These are phyloP conservation scores for Trametes sanguinea DNA, from an alignment of 768 basidiomycete genomes.

Conservation along the genomic window DNA sequence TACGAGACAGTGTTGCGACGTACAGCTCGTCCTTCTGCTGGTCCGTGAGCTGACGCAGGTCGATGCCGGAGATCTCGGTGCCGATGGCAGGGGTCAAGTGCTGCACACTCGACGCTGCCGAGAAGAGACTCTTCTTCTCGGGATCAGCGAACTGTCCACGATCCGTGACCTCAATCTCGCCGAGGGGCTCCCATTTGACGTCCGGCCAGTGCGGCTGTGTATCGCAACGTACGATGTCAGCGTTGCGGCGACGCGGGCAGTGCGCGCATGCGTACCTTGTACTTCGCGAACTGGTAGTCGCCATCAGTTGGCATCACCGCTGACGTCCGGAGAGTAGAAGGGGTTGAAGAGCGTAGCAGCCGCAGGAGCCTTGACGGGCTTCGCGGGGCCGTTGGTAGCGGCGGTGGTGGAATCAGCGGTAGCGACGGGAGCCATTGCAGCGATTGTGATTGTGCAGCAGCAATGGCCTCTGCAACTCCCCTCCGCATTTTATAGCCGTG, in stretches of 20 bases:
- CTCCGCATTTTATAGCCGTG: constrained; percentile 14
- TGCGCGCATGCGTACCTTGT: constrained; percentile 48
- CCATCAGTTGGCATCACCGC: constrained; percentile 49
- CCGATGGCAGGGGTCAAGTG: constrained; percentile 74
- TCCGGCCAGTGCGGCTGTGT: constrained; percentile 64
- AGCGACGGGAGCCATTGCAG: constrained; percentile 53
- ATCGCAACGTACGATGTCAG: neutral
- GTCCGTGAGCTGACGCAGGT: constrained; percentile 66
- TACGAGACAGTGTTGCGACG: constrained; percentile 25
- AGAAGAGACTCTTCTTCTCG: constrained; percentile 62
- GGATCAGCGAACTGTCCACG: constrained; percentile 71
- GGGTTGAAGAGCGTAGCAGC: constrained; percentile 49
- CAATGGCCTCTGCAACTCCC: neutral
- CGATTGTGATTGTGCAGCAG: neutral
- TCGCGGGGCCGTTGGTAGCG: constrained; percentile 29
- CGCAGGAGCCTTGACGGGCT: constrained; percentile 21
- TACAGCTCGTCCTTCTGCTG: constrained; percentile 81
- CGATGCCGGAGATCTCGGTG: constrained; percentile 72
- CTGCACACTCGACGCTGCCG: constrained; percentile 65
- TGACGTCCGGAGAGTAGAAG: constrained; percentile 65
- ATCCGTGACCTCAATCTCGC: constrained; percentile 59
- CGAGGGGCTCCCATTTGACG: constrained; percentile 64
- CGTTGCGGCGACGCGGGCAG: neutral
- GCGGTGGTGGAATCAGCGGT: constrained; percentile 36
- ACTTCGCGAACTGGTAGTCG: constrained; percentile 55